These are phyloP conservation scores for Rhodomyrtus psidioides DNA, from an alignment of 441 rosid genomes.

Conservation along the genomic window DNA sequence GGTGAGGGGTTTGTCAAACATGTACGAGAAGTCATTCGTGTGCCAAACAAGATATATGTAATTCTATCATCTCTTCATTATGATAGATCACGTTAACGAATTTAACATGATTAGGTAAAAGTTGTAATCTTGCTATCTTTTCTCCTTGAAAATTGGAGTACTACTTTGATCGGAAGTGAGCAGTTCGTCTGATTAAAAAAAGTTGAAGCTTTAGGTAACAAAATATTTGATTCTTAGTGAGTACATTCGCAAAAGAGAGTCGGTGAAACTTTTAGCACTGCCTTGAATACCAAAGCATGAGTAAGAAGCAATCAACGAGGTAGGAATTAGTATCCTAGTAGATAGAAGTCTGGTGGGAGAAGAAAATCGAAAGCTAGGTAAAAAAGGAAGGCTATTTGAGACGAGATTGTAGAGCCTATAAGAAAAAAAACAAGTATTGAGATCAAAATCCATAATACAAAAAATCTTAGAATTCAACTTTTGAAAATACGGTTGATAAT, in stretches of 20 bases:
- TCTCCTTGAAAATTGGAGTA: not conserved
- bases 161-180: not conserved
- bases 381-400: not conserved
- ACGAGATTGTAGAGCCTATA: not conserved
- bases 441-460: not conserved
- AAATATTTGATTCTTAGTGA: not conserved
- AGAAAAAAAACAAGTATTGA: not conserved
- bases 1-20: not conserved
- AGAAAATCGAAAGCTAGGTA: not conserved
- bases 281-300: not conserved
- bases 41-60: too few species aligned
- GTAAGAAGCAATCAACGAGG: not conserved
- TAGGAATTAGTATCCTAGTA: not conserved
- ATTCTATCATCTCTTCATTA: too few species aligned
- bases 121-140: too few species aligned
- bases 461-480: not conserved
- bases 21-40: too few species aligned
- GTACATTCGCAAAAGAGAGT: not conserved
- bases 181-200: not conserved
- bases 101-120: too few species aligned
- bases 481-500: too few species aligned
- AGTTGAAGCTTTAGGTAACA: not conserved
- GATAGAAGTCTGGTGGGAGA: fast-evolving
- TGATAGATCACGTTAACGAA: too few species aligned
- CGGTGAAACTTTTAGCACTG: fast-evolving